phyloP scores from a whole-genome alignment of 306 rosid species.

The Rosa persica region DNA sequence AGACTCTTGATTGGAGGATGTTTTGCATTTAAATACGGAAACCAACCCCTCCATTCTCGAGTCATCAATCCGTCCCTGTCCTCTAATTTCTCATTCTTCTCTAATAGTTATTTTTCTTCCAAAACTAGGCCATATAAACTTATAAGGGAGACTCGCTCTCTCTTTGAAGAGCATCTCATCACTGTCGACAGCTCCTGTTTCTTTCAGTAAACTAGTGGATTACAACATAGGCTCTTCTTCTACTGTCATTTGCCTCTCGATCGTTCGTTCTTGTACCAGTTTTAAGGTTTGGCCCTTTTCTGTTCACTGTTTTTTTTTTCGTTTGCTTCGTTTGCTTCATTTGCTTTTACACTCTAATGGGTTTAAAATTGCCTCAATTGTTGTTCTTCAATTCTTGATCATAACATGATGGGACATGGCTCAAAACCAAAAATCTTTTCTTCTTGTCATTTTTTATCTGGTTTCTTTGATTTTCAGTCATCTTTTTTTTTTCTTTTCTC shows the following conservation, averaged over 20 bases:
- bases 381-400: constrained; percentile 2
- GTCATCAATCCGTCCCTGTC: background rate
- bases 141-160: background rate
- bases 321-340: background rate
- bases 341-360: background rate
- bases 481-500: background rate
- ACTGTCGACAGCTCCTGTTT: background rate
- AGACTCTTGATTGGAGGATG: constrained; percentile 4
- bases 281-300: background rate
- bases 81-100: background rate
- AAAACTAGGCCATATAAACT: background rate
- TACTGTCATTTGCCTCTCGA: background rate
- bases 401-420: background rate
- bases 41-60: background rate
- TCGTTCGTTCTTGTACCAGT: background rate
- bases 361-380: background rate
- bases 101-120: too few relatives aligned
- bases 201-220: background rate
- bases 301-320: background rate
- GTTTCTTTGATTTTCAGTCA: background rate
- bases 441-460: background rate
- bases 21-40: constrained; percentile 31
- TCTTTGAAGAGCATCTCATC: background rate
- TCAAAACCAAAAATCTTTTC: background rate
- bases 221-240: background rate